phyloP scores from a whole-genome alignment of 208 protist species.

The Trichomonas tenax region DNA sequence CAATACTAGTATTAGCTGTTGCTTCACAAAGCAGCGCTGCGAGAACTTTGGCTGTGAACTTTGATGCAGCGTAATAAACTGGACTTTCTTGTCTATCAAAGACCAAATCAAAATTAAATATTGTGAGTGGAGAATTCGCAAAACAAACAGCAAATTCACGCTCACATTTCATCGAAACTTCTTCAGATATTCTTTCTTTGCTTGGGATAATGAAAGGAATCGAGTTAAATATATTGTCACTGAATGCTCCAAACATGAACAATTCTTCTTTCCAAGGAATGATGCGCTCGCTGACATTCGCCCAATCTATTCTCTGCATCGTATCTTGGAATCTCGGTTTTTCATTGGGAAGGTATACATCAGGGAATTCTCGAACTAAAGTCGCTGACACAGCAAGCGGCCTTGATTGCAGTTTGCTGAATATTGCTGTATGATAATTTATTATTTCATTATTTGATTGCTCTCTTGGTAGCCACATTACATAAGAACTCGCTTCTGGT shows the following conservation, averaged over 20 bases:
- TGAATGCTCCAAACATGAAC: not conserved
- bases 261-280: not conserved
- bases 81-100: not conserved
- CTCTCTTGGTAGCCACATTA: not conserved
- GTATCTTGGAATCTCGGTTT: not conserved
- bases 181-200: not conserved
- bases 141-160: not conserved
- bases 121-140: not conserved
- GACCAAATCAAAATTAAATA: not conserved
- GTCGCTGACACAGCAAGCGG: not conserved
- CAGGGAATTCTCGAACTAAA: not conserved
- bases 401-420: not conserved
- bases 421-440: not conserved
- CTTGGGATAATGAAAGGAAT: not conserved
- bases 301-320: not conserved
- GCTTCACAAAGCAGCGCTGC: not conserved
- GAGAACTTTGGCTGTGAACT: not conserved
- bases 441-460: not conserved
- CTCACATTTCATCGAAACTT: not conserved
- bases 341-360: not conserved
- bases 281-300: not conserved
- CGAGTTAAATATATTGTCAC: not conserved
- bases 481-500: not conserved
- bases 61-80: not conserved
- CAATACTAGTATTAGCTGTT: not conserved